Evolutionary conservation across 1,284 basidiomycete species (phyloP), one percentile per base, ranked within the genome.

Genomic region (Malassezia nana): DNA sequence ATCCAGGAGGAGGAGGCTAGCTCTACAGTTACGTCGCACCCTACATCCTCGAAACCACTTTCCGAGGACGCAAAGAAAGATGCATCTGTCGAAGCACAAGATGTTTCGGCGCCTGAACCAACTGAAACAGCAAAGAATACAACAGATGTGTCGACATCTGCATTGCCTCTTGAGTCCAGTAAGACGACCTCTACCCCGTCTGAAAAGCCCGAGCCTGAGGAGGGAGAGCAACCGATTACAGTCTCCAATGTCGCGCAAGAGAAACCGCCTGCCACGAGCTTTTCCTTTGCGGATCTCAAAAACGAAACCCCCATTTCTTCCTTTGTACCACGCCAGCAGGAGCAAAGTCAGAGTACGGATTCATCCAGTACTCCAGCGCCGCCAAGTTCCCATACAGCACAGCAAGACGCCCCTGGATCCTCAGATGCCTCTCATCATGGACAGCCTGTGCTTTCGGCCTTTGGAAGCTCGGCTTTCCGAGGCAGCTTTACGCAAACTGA

Each of bases 71-170:
- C 35, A 13, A 5, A 18, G 7, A 5, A 38, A 22, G 35, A 38
- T 13, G 35, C 15, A 3, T 4, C 18, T 18, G 9, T 9, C 16
- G 8, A 3, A 18, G 18, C n/a, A 15, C 5, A 18, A 12, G 8
- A 10, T 20, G 58, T 55, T 43, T 62, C 63, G 0, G 60, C 59
- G 28, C 47, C 43, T 4, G 53, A 55, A 9, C 45, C 42, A 28
- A 30, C 46, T 32, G 59, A 59, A 24, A 30, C 49, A 4, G n/a
- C n/a, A n/a, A n/a, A n/a, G n/a, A n/a, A n/a, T n/a, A n/a, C n/a
- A n/a, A n/a, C n/a, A n/a, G n/a, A n/a, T n/a, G n/a, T n/a, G n/a
- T n/a, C n/a, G n/a, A n/a, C n/a, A n/a, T n/a, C n/a, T n/a, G n/a
- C n/a, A n/a, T n/a, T n/a, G n/a, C n/a, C n/a, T n/a, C n/a, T n/a